Conservation (phyloP, 345 rosid species). For the Xanthoceras sorbifolium region DNA sequence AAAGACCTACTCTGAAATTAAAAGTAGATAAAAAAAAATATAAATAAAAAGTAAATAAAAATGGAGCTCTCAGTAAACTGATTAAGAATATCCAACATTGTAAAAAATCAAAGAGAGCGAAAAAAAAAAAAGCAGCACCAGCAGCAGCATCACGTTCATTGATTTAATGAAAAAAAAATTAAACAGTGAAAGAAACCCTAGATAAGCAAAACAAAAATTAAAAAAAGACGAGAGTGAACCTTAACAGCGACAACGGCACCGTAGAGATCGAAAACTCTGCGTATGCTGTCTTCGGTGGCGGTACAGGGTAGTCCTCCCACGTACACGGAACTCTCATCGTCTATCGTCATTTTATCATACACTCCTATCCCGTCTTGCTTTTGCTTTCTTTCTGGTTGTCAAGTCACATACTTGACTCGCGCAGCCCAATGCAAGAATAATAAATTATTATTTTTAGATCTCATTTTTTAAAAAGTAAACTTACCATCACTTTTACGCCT, state of each 20-base stretch:
- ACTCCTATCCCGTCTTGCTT: too few species aligned
- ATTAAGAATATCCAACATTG: background rate
- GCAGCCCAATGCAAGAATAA: too few species aligned
- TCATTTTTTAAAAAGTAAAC: too few species aligned
- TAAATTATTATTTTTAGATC: too few species aligned
- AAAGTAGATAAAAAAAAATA: background rate
- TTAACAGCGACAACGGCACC: slow-evolving; percentile 73
- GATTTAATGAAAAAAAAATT: background rate
- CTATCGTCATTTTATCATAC: slow-evolving; percentile 82
- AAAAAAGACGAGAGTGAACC: slow-evolving; percentile 32
- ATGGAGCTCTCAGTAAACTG: background rate
- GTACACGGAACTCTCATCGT: slow-evolving; percentile 82
- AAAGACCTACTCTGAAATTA: background rate
- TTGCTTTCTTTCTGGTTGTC: too few species aligned
- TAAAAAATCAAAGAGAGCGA: background rate
- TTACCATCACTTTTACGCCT: too few species aligned
- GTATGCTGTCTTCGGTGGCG: slow-evolving; percentile 65
- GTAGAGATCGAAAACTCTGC: slow-evolving; percentile 59
- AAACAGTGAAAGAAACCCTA: slow-evolving; percentile 10
- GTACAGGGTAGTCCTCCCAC: slow-evolving; percentile 87
- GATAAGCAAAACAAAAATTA: background rate
- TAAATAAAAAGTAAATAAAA: background rate
- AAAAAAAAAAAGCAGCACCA: background rate
- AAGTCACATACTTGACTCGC: too few species aligned
- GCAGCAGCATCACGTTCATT: background rate